A percentile compares a stretch with the other conserved stretches of the same genome.
Conservation (phyloP, 2,329 filamentous ascomycete genomes). For the Paecilomyces dactylethromorphus region DNA sequence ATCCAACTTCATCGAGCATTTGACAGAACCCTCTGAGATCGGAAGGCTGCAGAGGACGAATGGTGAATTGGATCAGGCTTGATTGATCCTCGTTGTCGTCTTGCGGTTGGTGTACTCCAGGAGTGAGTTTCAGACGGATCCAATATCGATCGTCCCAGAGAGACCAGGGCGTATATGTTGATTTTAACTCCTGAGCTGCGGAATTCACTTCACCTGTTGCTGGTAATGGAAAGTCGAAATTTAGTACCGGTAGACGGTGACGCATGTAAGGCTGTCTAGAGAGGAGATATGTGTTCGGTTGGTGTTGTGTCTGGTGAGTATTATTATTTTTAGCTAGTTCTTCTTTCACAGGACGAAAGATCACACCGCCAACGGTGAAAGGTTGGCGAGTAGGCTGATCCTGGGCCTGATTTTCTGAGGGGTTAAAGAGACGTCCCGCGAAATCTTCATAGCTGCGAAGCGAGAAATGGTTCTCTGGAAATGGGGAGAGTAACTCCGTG, state of each 20-base stretch:
- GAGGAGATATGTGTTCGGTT: conserved; percentile 23
- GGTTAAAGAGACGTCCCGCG: conserved; percentile 36
- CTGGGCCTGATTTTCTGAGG: neutral
- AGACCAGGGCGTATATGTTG: conserved; percentile 18
- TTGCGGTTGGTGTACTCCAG: conserved; percentile 1
- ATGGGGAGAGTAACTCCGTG: conserved; percentile 44
- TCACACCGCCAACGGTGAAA: conserved; percentile 44
- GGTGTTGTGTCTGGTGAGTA: neutral
- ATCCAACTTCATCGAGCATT: conserved; percentile 3
- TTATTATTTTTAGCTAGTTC: neutral
- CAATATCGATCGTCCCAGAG: conserved; percentile 54
- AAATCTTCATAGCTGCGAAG: conserved; percentile 37
- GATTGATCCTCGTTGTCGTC: neutral
- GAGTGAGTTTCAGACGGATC: conserved; percentile 40
- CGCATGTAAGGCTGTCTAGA: conserved; percentile 32
- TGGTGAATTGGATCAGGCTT: conserved; percentile 17
- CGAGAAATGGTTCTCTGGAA: conserved; percentile 32
- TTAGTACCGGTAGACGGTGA: conserved; percentile 14
- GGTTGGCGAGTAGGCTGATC: conserved; percentile 20
- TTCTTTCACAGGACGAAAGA: conserved; percentile 36
- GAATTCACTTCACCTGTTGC: neutral
- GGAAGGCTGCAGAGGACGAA: conserved; percentile 33
- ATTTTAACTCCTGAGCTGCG: neutral
- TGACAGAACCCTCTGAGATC: conserved; percentile 21
- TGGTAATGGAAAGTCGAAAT: conserved; percentile 10